Conservation (phyloP, 2,329 filamentous ascomycete genomes). For the Pyrenophora graminea region DNA sequence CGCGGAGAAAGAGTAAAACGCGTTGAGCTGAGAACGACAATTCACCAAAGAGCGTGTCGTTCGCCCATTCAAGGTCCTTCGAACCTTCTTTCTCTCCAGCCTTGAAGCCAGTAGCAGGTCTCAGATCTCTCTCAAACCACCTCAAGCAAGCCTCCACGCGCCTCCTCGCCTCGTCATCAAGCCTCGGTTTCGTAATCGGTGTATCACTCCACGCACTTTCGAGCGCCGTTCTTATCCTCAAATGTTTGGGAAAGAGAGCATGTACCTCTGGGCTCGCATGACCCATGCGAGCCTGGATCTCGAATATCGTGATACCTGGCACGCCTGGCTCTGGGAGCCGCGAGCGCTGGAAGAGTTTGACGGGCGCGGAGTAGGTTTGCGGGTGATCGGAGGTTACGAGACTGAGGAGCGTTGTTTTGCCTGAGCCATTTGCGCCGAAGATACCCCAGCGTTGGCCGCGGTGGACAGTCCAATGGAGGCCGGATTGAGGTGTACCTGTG, state of each 20-base stretch:
- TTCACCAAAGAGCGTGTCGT: conserved; percentile 69
- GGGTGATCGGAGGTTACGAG: conserved; percentile 95
- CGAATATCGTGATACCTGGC: conserved; percentile 84
- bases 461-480: conserved; percentile 80
- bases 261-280: conserved; percentile 95
- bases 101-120: conserved; percentile 50
- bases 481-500: conserved; percentile 55
- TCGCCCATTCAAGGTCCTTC: conserved; percentile 64
- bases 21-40: conserved; percentile 82
- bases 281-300: conserved; percentile 86
- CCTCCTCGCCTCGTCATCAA: conserved; percentile 61
- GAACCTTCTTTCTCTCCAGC: conserved; percentile 4
- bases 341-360: conserved; percentile 81
- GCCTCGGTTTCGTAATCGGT: conserved; percentile 70
- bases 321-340: conserved; percentile 74
- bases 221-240: conserved; percentile 74
- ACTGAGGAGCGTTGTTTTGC: conserved; percentile 92
- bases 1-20: conserved; percentile 75
- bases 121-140: conserved; percentile 81
- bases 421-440: conserved; percentile 91
- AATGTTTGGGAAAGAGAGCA: conserved; percentile 80
- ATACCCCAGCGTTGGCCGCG: conserved; percentile 88
- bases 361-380: conserved; percentile 86
- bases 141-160: conserved; percentile 71
- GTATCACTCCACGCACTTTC: conserved; percentile 92